A percentile compares a stretch with the other conserved stretches of the same genome.
These are phyloP conservation scores for Dendrocalamus latiflorus DNA, from an alignment of 202 grass and related monocot genomes.

Conservation along the genomic window DNA sequence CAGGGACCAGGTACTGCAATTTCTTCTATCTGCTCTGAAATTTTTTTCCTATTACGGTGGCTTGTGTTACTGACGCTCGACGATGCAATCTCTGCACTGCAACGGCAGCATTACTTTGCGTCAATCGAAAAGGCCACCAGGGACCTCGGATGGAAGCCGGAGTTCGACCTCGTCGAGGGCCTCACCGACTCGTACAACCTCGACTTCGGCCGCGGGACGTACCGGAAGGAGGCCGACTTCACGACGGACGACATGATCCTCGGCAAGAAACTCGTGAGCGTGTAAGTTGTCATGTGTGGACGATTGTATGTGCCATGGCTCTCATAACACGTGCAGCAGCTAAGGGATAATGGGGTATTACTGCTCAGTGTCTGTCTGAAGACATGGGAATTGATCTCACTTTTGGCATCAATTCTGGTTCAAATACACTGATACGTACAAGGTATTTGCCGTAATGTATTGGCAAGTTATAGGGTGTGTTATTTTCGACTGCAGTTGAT, in stretches of 20 bases:
- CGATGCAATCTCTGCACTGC: background rate
- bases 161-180: constrained; percentile 63
- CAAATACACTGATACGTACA: background rate
- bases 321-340: background rate
- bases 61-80: background rate
- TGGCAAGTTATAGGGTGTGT: too few species aligned
- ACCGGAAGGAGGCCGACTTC: constrained; percentile 76
- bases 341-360: background rate
- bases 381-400: background rate
- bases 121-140: constrained; percentile 72
- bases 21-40: background rate
- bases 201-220: constrained; percentile 79
- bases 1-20: constrained; percentile 68
- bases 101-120: constrained; percentile 87
- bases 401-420: background rate
- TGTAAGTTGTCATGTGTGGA: background rate
- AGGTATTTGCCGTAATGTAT: too few species aligned
- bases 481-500: too few species aligned
- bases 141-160: constrained; percentile 54
- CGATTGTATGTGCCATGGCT: background rate
- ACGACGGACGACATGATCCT: constrained; percentile 95
- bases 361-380: background rate
- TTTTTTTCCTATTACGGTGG: background rate
- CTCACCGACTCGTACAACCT: constrained; percentile 88
- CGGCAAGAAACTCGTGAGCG: constrained; percentile 54